Base-by-base conservation (phyloP, 768 basidiomycete genomes). In the Boletus patriciae region DNA sequence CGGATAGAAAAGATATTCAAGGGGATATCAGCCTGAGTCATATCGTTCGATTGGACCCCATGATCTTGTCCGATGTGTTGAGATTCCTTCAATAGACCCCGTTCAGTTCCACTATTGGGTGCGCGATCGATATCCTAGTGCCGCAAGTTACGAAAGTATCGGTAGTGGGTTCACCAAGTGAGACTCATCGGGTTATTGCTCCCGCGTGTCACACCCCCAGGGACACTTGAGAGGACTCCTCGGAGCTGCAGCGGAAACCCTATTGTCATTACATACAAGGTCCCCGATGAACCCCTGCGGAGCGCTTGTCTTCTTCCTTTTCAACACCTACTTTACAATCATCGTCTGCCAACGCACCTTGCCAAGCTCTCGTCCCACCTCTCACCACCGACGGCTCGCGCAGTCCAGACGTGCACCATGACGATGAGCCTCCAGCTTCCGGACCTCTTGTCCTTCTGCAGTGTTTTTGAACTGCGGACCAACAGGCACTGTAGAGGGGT, bases 361-460 rank as follows among this genome's bases (percentile, higher is more conserved):
- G 12, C 37, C 27, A n/a, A 37, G 23, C 18, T 15, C 55, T 23
- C 37, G 36, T 41, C 33, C 10, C 25, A 21, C n/a, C 42, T 19
- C 53, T 15, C 57, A 33, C 23, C 40, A 23, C 16, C 31, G 18
- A 41, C 51, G 51, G 45, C 25, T 25, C 25, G 54, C 38, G 49
- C 50, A 19, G 42, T 49, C 40, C 36, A 45, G 34, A 25, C 54
- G 48, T 38, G 33, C 50, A 61, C 51, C 36, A 50, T 50, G 52
- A 67, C 33, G 41, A 62, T 50, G 45, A 73, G 70, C 58, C 56
- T 73, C 38, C 70, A 71, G 33, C 68, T 71, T 11, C 70, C 70
- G 0, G 72, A 71, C 53, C 60, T 71, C 38, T 38, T 65, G 23
- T 55, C 72, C 9, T 34, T 53, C 12, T 72, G 68, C 55, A 62